phyloP scores from a whole-genome alignment of 2,329 filamentous ascomycete genomes.

The Apiospora pterosperma region DNA sequence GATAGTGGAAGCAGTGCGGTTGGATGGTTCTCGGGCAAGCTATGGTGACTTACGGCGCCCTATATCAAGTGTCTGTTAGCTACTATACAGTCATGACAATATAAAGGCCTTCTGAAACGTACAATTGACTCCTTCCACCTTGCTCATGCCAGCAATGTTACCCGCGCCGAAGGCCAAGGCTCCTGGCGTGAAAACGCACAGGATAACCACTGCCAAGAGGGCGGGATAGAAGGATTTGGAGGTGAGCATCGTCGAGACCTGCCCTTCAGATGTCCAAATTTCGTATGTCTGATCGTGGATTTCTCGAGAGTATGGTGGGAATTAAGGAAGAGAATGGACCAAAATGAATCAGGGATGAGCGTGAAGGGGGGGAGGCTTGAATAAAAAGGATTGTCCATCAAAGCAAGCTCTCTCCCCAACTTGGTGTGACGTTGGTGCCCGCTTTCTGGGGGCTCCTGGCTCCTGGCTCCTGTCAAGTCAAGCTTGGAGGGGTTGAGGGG shows the following conservation, averaged over 20 bases:
- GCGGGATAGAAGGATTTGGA: conserved; percentile 44
- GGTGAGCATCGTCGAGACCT: conserved; percentile 37
- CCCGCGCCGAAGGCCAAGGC: conserved; percentile 81
- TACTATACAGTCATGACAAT: neutral
- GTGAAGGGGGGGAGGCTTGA: neutral
- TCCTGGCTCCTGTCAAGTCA: neutral
- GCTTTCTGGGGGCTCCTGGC: neutral
- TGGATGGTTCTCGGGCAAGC: neutral
- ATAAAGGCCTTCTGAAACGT: conserved; percentile 22
- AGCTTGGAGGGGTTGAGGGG: conserved; percentile 1
- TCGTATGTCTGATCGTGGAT: neutral
- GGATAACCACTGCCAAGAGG: conserved; percentile 53
- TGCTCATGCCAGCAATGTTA: conserved; percentile 79
- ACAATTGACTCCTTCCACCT: conserved; percentile 82
- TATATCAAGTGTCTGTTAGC: neutral
- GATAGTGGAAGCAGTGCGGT: neutral
- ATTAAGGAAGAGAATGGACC: neutral
- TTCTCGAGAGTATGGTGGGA: neutral
- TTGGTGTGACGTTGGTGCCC: conserved; percentile 2
- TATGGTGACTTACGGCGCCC: conserved; percentile 12
- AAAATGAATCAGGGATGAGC: neutral
- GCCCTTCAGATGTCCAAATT: neutral
- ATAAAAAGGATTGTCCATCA: neutral
- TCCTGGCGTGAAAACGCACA: conserved; percentile 66
- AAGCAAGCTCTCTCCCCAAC: neutral